Conservation (phyloP, 2,329 filamentous ascomycete species). For the Didymella keratinophila region DNA sequence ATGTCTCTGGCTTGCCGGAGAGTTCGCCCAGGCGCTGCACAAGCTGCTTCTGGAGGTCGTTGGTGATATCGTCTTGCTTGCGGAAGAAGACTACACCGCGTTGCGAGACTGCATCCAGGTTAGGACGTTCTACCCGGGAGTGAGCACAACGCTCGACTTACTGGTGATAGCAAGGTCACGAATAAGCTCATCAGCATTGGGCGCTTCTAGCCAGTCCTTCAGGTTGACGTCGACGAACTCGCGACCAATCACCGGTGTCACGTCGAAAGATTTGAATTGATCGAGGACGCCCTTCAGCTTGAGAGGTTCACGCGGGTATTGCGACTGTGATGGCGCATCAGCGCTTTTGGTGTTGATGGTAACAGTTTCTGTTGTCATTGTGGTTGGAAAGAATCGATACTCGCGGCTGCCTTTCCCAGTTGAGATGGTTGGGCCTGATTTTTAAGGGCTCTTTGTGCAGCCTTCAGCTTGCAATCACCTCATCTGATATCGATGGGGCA, state of each 20-base stretch:
- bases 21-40: constrained; percentile 65
- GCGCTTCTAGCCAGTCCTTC: constrained; percentile 68
- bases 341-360: constrained; percentile 18
- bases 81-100: constrained; percentile 65
- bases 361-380: constrained; percentile 31
- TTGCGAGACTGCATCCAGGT: constrained; percentile 61
- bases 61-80: constrained; percentile 59
- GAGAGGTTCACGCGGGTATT: constrained; percentile 26
- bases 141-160: no score
- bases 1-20: constrained; percentile 64
- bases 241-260: constrained; percentile 68
- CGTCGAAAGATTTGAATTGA: constrained; percentile 63
- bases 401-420: neutral
- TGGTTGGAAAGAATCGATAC: no score
- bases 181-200: constrained; percentile 70
- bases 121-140: no score
- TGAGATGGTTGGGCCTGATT: neutral
- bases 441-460: neutral
- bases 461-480: neutral
- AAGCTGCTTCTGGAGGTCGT: constrained; percentile 63
- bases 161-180: constrained; percentile 66
- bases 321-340: constrained; percentile 15
- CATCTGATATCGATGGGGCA: constrained; percentile 1
- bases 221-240: constrained; percentile 67
- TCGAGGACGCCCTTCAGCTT: constrained; percentile 59